Base-by-base conservation (phyloP, 2,329 filamentous ascomycete genomes). In the Fusarium dlaminii region DNA sequence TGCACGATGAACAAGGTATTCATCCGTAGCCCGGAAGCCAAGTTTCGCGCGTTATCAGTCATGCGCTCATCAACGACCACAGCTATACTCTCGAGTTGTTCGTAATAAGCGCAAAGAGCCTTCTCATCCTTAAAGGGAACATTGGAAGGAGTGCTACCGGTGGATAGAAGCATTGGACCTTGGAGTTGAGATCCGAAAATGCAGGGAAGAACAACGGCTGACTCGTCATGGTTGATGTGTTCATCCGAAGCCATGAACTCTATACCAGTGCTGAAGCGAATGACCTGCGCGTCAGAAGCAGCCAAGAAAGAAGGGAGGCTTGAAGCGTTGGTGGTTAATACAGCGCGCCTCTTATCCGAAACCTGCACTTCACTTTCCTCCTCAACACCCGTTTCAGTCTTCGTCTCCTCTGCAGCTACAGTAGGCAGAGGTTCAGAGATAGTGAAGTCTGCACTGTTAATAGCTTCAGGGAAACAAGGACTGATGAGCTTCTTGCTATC, bases 1-100 rank as follows among this genome's bases (percentile, higher is more conserved):
- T 70, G 66, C 17, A 70, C 36, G 5, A 70, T 43, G 51, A 66
- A 70, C 7, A 70, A 2, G 0, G 67, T 67, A 17, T 70, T 70
- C 4, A 70, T 24, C 24, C 66, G 17, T 2, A 59, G 8, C 3
- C 46, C 18, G 0, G 66, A 34, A 3, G 67, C 51, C n/a, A 70
- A 9, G 14, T 70, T 70, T 18, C 67, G 66, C 12, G 67, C 66
- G 36, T 70, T 70, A 2, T 70, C 67, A 0, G 67, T 70, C 66
- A 70, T 70, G 8, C 40, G 36, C 12, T 70, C 66, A 12, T 70
- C 59, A 0, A 70, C 66, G 0, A 70, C 30, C 2, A 70, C 66
- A 0, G 20, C 36, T 10, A 70, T n/a, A 8, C 30, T 65, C 4
- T 70, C 67, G 0, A 70, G 14, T 2, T 43, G 30, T 0, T 70